These are phyloP conservation scores for Neoarthrinium moseri DNA, from an alignment of 2,329 filamentous ascomycete genomes.

Conservation along the genomic window DNA sequence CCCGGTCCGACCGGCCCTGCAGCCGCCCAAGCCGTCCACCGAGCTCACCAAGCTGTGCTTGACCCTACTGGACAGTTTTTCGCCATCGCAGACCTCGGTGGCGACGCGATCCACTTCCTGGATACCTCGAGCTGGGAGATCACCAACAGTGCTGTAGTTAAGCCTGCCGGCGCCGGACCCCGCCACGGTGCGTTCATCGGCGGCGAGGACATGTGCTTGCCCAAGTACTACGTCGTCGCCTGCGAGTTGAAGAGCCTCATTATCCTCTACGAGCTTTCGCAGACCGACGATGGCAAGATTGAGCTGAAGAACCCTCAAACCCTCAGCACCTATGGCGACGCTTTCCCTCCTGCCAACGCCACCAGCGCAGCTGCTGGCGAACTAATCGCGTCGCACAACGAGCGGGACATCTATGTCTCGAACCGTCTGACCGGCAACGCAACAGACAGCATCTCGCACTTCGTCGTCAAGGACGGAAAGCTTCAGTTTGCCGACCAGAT, in stretches of 20 bases:
- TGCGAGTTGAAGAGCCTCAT: slow-evolving; percentile 46
- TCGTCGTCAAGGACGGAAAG: slow-evolving; percentile 29
- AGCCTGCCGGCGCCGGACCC: slow-evolving; percentile 42
- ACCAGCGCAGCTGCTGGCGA: slow-evolving; percentile 43
- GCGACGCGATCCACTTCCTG: slow-evolving; percentile 45
- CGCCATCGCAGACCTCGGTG: slow-evolving; percentile 48
- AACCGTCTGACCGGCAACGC: slow-evolving; percentile 46
- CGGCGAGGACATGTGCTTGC: slow-evolving; percentile 18
- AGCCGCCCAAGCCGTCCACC: slow-evolving; percentile 24
- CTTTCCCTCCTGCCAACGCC: slow-evolving; percentile 31
- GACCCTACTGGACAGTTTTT: slow-evolving; percentile 50
- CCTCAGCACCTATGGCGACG: slow-evolving; percentile 39
- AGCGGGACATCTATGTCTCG: slow-evolving; percentile 47
- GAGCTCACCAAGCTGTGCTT: slow-evolving; percentile 47
- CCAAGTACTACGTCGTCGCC: slow-evolving; percentile 45
- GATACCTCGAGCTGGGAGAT: slow-evolving; percentile 41
- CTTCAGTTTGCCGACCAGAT: slow-evolving; percentile 20
- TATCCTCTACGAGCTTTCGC: slow-evolving; percentile 39
- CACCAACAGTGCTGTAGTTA: slow-evolving; percentile 30
- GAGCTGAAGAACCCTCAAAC: slow-evolving; percentile 33
- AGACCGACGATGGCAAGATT: slow-evolving; percentile 31
- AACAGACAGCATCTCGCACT: slow-evolving; percentile 48
- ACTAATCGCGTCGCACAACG: slow-evolving; percentile 39
- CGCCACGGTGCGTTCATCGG: slow-evolving; percentile 50
- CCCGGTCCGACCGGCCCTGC: slow-evolving; percentile 30